These are phyloP conservation scores for Colletotrichum siamense DNA, from an alignment of 2,329 filamentous ascomycete genomes.

Conservation along the genomic window DNA sequence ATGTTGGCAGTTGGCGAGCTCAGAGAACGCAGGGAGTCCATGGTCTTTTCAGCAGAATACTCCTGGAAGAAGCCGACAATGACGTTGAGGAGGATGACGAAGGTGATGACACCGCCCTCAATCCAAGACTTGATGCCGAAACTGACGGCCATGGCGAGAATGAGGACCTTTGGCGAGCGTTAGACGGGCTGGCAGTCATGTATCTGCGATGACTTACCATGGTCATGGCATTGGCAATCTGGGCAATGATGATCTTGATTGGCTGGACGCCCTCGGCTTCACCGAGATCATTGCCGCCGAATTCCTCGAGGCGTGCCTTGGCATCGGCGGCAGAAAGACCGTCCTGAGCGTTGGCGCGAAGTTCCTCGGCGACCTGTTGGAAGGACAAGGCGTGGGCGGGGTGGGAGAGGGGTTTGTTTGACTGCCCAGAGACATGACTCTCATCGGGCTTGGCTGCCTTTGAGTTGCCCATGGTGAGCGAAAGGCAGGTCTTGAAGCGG, in stretches of 20 bases:
- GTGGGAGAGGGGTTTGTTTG: constrained; percentile 51
- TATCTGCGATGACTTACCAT: constrained; percentile 38
- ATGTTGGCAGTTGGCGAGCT: constrained; percentile 54
- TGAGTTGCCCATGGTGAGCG: neutral
- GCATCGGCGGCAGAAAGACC: constrained; percentile 60
- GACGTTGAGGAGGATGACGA: constrained; percentile 58
- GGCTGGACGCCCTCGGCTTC: constrained; percentile 60
- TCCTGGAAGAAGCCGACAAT: constrained; percentile 61
- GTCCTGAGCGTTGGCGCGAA: constrained; percentile 57
- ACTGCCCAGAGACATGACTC: constrained; percentile 38
- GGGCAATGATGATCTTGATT: constrained; percentile 63
- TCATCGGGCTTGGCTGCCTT: constrained; percentile 7
- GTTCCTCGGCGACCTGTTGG: constrained; percentile 53
- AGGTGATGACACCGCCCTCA: constrained; percentile 58
- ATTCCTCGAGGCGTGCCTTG: constrained; percentile 54
- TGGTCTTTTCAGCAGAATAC: constrained; percentile 58
- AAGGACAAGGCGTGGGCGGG: constrained; percentile 63
- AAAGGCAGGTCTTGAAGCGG: rapidly evolving
- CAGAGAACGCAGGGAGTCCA: constrained; percentile 54
- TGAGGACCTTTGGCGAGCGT: constrained; percentile 35
- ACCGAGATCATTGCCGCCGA: constrained; percentile 65
- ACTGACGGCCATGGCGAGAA: constrained; percentile 57
- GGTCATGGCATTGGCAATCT: constrained; percentile 72
- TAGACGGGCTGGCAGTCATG: rapidly evolving
- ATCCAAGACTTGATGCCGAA: constrained; percentile 58